phyloP scores from a whole-genome alignment of 2,329 filamentous ascomycete genomes.

The Aspergillus persii region DNA sequence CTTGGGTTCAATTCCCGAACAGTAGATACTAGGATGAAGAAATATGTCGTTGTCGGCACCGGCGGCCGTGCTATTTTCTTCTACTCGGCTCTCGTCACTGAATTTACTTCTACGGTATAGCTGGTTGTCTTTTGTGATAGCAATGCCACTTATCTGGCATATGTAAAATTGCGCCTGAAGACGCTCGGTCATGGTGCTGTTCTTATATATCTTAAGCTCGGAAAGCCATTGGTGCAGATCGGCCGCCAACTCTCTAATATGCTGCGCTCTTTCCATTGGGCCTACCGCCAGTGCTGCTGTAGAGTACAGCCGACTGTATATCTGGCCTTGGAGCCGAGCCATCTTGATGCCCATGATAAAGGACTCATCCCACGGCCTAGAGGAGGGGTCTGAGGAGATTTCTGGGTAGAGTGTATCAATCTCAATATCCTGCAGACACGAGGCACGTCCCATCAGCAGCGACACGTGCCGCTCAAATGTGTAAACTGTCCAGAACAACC shows the following conservation, averaged over 20 bases:
- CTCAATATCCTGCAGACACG: constrained; percentile 19
- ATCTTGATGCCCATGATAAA: constrained; percentile 12
- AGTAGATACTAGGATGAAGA: constrained; percentile 4
- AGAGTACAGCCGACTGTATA: constrained; percentile 15
- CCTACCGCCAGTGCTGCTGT: constrained; percentile 7
- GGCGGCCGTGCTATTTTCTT: constrained; percentile 61
- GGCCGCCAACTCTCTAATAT: constrained; percentile 8
- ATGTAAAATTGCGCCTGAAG: constrained; percentile 45
- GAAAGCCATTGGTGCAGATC: constrained; percentile 13
- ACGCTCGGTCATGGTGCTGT: constrained; percentile 48
- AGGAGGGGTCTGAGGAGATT: constrained; percentile 3
- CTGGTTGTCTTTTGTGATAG: constrained; percentile 60
- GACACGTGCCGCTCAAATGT: constrained; percentile 18
- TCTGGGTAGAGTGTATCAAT: constrained; percentile 16
- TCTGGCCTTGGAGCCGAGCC: constrained; percentile 12
- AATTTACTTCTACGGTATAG: constrained; percentile 51
- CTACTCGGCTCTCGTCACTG: constrained; percentile 56
- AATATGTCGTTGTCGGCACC: constrained; percentile 48
- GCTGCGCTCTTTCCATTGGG: constrained; percentile 3
- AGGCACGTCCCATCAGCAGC: constrained; percentile 17
- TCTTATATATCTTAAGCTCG: constrained; percentile 50
- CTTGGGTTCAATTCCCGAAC: not conserved
- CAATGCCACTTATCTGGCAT: constrained; percentile 59
- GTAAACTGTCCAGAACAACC: constrained; percentile 24
- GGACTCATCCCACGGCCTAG: constrained; percentile 15